Conservation (phyloP, 2,329 filamentous ascomycete species). For the Ophiocordyceps camponoti-leonardi region DNA sequence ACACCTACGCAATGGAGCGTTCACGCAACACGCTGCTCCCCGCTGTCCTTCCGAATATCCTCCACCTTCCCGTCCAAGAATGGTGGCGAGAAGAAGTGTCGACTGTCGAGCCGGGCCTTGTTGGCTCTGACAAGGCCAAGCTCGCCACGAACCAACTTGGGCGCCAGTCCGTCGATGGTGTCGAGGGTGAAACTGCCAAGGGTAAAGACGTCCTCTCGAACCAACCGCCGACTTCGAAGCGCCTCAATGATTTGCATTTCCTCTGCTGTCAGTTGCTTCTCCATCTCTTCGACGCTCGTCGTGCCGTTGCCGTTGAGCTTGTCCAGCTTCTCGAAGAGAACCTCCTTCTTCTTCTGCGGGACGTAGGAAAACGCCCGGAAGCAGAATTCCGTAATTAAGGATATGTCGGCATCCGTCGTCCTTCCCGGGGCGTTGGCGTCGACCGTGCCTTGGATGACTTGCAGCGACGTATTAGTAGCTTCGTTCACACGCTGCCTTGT, state of each 20-base stretch:
- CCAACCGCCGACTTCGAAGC: constrained; percentile 3
- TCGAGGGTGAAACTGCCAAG: constrained; percentile 5
- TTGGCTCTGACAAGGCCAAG: constrained; percentile 2
- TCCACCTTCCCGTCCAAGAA: not conserved
- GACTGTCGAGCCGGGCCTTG: not conserved
- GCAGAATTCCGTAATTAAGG: constrained; percentile 16
- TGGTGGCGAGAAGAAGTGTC: not conserved
- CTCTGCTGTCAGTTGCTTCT: constrained; percentile 3
- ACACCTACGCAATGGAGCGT: too few species aligned
- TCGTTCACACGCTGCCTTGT: not conserved
- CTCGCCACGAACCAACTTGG: constrained; percentile 3
- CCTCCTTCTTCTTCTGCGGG: constrained; percentile 3
- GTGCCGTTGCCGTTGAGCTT: not conserved
- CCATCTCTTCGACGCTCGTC: not conserved
- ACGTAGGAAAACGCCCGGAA: constrained; percentile 11
- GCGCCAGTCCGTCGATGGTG: constrained; percentile 4
- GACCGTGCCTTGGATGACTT: constrained; percentile 20
- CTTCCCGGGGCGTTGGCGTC: constrained; percentile 10
- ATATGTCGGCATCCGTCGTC: constrained; percentile 13
- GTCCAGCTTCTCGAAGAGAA: constrained; percentile 5
- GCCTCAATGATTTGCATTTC: constrained; percentile 3
- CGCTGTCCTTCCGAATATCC: not conserved
- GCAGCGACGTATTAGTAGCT: not conserved
- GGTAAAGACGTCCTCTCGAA: constrained; percentile 5
- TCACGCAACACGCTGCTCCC: not conserved